Percentiles rank a stretch among this genome's conserved stretches.
Evolutionary conservation across 768 basidiomycete genomes (phyloP).

Genomic region (Phlebiopsis flavidoalba): DNA sequence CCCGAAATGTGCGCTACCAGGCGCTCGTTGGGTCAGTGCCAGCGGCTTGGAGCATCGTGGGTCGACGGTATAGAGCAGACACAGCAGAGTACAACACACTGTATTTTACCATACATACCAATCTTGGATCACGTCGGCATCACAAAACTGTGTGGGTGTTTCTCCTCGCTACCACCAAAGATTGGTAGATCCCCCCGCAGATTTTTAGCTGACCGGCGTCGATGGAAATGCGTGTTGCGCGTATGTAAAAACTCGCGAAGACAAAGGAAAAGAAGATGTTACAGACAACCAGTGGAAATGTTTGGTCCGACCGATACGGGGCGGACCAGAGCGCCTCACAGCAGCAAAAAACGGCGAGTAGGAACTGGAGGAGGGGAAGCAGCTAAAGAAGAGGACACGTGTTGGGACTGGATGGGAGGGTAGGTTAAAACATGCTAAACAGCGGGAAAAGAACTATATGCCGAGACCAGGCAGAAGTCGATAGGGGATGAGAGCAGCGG

Average conservation of each 20-base stretch:
- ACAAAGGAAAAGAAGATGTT: background rate
- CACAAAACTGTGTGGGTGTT: background rate
- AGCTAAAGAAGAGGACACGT: no score
- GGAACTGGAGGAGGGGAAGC: no score
- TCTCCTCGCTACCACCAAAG: conserved; percentile 1
- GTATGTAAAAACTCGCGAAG: background rate
- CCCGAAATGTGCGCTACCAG: conserved; percentile 88
- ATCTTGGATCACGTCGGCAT: no score
- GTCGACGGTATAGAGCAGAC: conserved; percentile 31
- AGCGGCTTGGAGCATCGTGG: conserved; percentile 90
- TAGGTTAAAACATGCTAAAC: conserved; percentile 13
- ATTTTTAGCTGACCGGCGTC: background rate
- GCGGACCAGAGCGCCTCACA: no score
- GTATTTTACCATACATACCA: no score
- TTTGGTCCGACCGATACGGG: no score
- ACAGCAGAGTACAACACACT: conserved; percentile 18
- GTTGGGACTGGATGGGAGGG: background rate
- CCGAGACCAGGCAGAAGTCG: background rate
- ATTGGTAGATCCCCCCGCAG: background rate
- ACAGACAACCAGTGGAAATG: background rate
- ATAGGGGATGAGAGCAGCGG: background rate
- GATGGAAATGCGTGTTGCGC: background rate
- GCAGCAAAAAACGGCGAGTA: no score
- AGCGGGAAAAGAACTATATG: conserved; percentile 4
- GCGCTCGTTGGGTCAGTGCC: conserved; percentile 87